A percentile compares a stretch with the other conserved stretches of the same genome.
These are phyloP conservation scores for Lentinula sp. DNA, from an alignment of 768 basidiomycete species.

Conservation along the genomic window DNA sequence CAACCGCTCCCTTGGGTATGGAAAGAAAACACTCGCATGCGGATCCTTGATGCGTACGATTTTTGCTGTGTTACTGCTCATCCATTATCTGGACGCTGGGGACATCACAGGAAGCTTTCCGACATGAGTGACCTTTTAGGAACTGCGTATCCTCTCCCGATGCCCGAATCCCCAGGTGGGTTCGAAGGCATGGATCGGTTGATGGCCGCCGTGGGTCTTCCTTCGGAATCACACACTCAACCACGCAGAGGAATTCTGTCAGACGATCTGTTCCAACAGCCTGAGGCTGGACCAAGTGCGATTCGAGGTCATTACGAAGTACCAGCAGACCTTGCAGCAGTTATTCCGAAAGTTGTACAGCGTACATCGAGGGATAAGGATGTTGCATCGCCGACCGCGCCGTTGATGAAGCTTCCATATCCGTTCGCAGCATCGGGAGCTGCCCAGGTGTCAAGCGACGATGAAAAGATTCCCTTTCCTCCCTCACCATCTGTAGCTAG, in stretches of 20 bases:
- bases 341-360: conserved; percentile 43
- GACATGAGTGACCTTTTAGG: conserved; percentile 16
- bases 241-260: conserved; percentile 55
- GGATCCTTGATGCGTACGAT: conserved; percentile 77
- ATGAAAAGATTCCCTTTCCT: conserved; percentile 72
- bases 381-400: conserved; percentile 19
- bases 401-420: conserved; percentile 57
- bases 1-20: conserved; percentile 69
- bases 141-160: conserved; percentile 8
- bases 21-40: conserved; percentile 62
- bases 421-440: conserved; percentile 54
- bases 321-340: conserved; percentile 24
- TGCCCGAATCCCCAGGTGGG: conserved; percentile 23
- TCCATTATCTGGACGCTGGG: conserved; percentile 25
- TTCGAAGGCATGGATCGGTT: conserved; percentile 55
- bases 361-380: conserved; percentile 42
- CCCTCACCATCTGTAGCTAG: conserved; percentile 43
- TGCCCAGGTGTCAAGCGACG: conserved; percentile 56
- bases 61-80: conserved; percentile 52
- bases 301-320: conserved; percentile 5
- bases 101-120: conserved; percentile 24
- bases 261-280: conserved; percentile 57
- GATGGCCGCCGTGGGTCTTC: conserved; percentile 50
- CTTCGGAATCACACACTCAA: conserved; percentile 29
- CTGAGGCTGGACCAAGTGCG: conserved; percentile 18